Evolutionary conservation across 495 filamentous ascomycete genomes (phyloP), one percentile per base, ranked within the genome.

Genomic region (Chaetomium tenue): DNA sequence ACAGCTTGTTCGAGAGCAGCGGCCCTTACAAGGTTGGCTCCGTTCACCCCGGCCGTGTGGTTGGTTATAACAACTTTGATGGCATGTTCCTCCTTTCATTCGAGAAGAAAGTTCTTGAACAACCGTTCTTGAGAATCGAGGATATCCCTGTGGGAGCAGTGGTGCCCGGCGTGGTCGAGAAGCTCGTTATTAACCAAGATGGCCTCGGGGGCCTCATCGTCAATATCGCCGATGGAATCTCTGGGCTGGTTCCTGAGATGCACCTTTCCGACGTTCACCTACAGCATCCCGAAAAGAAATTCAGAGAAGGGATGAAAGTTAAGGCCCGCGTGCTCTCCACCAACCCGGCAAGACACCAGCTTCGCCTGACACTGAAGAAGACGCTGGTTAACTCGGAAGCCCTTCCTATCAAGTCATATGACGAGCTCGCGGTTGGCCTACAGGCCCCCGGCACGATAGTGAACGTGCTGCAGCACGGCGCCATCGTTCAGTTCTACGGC

Each of bases 211-310:
- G 91, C 61, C 70, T 98, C 20, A 84, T 97, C 30, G 85, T 98
- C 57, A 89, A 87, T 56, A 74, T 98, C 50, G 87, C 91, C 30
- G 91, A 97, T 48, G 88, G 91, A 39, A 92, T 97, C 63, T 87
- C 86, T 52, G 94, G 92, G 42, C 79, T 96, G 57, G 93, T 97
- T 5, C 87, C 92, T 3, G 90, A 92, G 61, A 87, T 88, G 75
- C 94, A 98, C 71, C 80, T 98, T 68, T 86, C 92, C 47, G 94
- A 98, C 76, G 84, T 93, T 23, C 86, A 84, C 59, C 82, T 98
- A 39, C 89, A 94, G 70, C 90, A 96, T 71, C 94, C 94, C 15
- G 94, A 98, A 76, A 92, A 90, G 77, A 98, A 96, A 72, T 98
- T 97, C 79, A 86, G 87, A 53, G 91, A 92, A 75, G 94, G 93